These are phyloP conservation scores for Phenoliferia sp. DNA, from an alignment of 1,284 basidiomycete species.

Conservation along the genomic window DNA sequence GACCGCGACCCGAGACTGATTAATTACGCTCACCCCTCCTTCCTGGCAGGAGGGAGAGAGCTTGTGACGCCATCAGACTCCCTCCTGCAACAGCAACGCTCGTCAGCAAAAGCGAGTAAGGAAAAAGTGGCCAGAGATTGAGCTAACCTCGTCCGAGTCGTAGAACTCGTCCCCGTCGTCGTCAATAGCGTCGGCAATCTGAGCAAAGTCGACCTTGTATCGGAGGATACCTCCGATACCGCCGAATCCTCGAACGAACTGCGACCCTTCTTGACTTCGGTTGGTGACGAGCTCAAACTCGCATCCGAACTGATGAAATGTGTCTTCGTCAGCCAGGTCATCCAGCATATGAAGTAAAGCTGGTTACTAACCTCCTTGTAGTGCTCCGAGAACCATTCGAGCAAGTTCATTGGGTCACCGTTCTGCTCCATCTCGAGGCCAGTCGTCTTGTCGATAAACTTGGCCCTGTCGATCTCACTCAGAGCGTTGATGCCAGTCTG, in stretches of 20 bases:
- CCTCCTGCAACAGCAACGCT: neutral
- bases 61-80: neutral
- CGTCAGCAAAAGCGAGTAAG: neutral
- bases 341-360: slow-evolving; percentile 55
- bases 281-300: slow-evolving; percentile 45
- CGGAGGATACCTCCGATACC: slow-evolving; percentile 81
- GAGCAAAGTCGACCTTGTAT: slow-evolving; percentile 91
- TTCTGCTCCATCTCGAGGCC: slow-evolving; percentile 91
- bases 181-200: slow-evolving; percentile 44
- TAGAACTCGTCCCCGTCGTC: slow-evolving; percentile 12
- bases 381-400: slow-evolving; percentile 98
- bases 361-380: slow-evolving; percentile 96
- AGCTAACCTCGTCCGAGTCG: neutral
- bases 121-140: neutral
- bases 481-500: slow-evolving; percentile 36
- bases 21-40: neutral
- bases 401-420: slow-evolving; percentile 69
- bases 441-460: slow-evolving; percentile 92
- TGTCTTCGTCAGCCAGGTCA: neutral
- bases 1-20: neutral
- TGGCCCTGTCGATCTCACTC: slow-evolving; percentile 76
- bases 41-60: slow-evolving; percentile 5
- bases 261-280: slow-evolving; percentile 78
- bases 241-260: slow-evolving; percentile 98
- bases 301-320: neutral